A percentile compares a stretch with the other conserved stretches of the same genome.
Conservation (phyloP, 1,284 basidiomycete genomes). For the Coriolopsis trogii region DNA sequence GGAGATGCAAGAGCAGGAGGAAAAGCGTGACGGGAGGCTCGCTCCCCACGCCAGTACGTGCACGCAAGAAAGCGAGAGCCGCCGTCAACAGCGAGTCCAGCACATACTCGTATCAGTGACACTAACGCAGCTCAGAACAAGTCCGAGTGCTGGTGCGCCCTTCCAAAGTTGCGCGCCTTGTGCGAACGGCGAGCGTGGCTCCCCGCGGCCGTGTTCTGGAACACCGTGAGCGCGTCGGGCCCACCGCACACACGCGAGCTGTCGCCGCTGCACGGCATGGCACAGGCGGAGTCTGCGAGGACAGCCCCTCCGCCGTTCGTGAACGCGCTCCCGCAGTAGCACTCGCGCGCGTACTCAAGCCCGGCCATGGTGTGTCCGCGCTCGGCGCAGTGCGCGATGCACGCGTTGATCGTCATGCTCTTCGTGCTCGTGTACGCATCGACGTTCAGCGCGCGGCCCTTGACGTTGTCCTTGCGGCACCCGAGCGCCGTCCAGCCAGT, state of each 20-base stretch:
- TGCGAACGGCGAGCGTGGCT: constrained; percentile 4
- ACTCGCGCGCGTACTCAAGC: constrained; percentile 30
- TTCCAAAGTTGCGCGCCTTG: constrained; percentile 22
- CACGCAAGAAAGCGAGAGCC: constrained; percentile 8
- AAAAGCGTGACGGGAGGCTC: constrained; percentile 18
- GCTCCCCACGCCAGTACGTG: constrained; percentile 13
- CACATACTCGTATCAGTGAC: no score
- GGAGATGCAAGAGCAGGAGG: background rate
- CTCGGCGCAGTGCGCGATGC: constrained; percentile 24
- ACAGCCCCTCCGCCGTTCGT: constrained; percentile 24
- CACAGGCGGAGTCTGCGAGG: constrained; percentile 21
- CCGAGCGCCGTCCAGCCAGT: constrained; percentile 22
- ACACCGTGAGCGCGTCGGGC: constrained; percentile 26
- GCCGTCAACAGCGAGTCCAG: constrained; percentile 21
- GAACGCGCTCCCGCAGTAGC: constrained; percentile 31
- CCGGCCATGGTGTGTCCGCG: constrained; percentile 29
- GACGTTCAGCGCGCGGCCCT: constrained; percentile 26
- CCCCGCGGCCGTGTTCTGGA: constrained; percentile 11
- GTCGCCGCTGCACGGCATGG: constrained; percentile 30
- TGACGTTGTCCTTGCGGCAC: constrained; percentile 11
- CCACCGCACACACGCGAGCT: constrained; percentile 22
- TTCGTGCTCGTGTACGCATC: constrained; percentile 25
- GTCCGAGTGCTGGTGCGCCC: constrained; percentile 17
- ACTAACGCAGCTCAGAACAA: no score
- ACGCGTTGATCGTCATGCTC: constrained; percentile 26